phyloP scores from a whole-genome alignment of 2,329 filamentous ascomycete species.

The Blastomyces gilchristii region DNA sequence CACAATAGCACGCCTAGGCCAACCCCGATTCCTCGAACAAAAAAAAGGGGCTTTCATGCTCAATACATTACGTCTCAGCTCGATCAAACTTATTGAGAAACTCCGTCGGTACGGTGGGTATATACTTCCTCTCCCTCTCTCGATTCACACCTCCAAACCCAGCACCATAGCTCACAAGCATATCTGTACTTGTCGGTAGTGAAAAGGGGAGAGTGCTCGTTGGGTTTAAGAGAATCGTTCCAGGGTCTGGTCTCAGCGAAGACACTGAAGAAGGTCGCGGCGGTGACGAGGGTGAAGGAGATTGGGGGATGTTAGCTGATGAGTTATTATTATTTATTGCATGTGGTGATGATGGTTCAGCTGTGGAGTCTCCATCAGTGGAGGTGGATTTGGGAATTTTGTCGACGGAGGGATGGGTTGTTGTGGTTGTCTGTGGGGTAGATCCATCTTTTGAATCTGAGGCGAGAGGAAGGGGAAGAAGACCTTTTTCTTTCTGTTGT shows the following conservation, averaged over 20 bases:
- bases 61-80: background rate
- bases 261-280: conserved; percentile 16
- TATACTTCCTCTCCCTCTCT: conserved; percentile 88
- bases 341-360: conserved; percentile 8
- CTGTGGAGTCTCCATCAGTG: conserved; percentile 7
- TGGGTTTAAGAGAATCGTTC: conserved; percentile 64
- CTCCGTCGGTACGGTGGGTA: conserved; percentile 87
- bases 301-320: conserved; percentile 17
- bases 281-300: conserved; percentile 19
- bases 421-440: background rate
- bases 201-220: conserved; percentile 89
- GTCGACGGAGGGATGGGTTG: background rate
- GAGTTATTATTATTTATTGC: conserved; percentile 8
- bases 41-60: background rate
- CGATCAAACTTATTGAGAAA: conserved; percentile 80
- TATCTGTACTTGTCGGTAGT: conserved; percentile 92
- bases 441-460: background rate
- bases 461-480: background rate
- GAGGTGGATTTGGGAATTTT: background rate
- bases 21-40: background rate
- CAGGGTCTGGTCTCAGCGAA: conserved; percentile 12
- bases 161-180: conserved; percentile 90
- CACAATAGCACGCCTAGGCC: background rate
- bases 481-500: conserved; percentile 16
- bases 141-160: conserved; percentile 88